phyloP scores from a whole-genome alignment of 305 asterid species.

The Rubia tinctorum region DNA sequence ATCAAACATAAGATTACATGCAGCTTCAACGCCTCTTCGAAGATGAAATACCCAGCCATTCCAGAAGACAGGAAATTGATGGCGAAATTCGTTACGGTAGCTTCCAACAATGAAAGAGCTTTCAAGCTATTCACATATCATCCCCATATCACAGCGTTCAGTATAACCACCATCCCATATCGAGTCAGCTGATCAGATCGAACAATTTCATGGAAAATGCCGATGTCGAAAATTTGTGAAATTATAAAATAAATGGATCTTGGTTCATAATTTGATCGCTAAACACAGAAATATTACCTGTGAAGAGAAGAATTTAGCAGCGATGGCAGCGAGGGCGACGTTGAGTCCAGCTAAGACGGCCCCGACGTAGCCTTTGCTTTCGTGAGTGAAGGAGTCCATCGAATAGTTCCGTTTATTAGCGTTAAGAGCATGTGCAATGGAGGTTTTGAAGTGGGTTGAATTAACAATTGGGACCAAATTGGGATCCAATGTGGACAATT shows the following conservation, averaged over 20 bases:
- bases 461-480: too few relatives aligned
- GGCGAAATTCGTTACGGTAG: conserved; percentile 87
- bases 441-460: too few relatives aligned
- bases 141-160: conserved; percentile 91
- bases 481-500: too few relatives aligned
- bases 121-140: conserved; percentile 86
- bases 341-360: conserved; percentile 79
- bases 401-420: too few relatives aligned
- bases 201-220: not conserved
- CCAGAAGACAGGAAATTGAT: conserved; percentile 86
- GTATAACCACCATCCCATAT: conserved; percentile 59
- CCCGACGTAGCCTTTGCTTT: conserved; percentile 64
- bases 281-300: conserved; percentile 35
- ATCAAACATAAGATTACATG: conserved; percentile 40
- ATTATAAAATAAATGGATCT: not conserved
- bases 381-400: conserved; percentile 12
- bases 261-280: not conserved
- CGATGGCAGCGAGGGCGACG: conserved; percentile 88
- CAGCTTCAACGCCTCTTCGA: conserved; percentile 53
- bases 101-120: conserved; percentile 86
- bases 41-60: conserved; percentile 77
- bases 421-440: too few relatives aligned
- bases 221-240: too few relatives aligned
- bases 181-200: conserved; percentile 41
- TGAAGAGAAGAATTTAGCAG: conserved; percentile 70